These are phyloP conservation scores for Fusarium hainanense DNA, from an alignment of 2,329 filamentous ascomycete genomes.

Conservation along the genomic window DNA sequence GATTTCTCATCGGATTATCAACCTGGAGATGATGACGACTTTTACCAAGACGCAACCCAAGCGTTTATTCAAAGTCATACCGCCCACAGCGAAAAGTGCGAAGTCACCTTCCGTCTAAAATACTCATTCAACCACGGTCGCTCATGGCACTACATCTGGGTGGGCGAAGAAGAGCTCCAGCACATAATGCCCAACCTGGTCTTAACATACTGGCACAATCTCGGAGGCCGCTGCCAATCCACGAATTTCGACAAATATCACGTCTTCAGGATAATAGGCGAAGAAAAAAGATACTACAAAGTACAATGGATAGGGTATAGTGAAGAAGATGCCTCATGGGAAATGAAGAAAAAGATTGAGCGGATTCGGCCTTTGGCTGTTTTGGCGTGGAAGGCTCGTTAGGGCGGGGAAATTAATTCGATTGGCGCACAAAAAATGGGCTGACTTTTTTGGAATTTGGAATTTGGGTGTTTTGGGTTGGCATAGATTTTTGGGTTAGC, in stretches of 20 bases:
- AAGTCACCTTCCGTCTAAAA: conserved; percentile 6
- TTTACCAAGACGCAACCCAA: conserved; percentile 5
- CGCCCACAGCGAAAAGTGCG: background rate
- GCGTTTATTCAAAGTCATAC: conserved; percentile 5
- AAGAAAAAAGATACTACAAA: background rate
- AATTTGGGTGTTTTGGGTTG: background rate
- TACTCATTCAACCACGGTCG: background rate
- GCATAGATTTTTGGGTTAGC: background rate
- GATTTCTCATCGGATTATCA: background rate
- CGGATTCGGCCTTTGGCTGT: conserved; percentile 8
- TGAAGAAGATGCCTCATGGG: conserved; percentile 8
- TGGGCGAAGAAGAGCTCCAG: conserved; percentile 9
- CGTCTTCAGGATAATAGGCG: conserved; percentile 1
- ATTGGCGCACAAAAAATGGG: conserved; percentile 11
- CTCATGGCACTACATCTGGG: conserved; percentile 4
- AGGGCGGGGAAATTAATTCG: background rate
- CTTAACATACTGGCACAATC: background rate
- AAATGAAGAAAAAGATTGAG: conserved; percentile 13
- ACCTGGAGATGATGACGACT: conserved; percentile 3
- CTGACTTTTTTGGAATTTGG: background rate
- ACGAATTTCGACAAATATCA: conserved; percentile 2
- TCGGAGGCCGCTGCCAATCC: conserved; percentile 7
- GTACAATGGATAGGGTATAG: conserved; percentile 23
- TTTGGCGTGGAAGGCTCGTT: conserved; percentile 15
- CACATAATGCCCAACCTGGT: conserved; percentile 1